Evolutionary conservation across 805 yeast genomes (phyloP).

Genomic region (Kodamaea leandrae): DNA sequence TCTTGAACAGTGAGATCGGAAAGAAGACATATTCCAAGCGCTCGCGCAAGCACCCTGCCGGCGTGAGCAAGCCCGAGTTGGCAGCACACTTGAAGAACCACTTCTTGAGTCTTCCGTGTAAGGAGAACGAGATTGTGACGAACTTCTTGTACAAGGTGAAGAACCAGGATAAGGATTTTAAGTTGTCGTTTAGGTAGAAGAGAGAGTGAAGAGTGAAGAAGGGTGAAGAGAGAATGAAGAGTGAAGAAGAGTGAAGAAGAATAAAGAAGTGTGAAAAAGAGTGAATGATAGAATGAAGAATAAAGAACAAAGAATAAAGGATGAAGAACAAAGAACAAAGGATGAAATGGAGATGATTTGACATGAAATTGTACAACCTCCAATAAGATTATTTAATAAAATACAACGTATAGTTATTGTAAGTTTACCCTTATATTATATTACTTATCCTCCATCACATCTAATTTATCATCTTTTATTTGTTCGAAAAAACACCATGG

Average conservation of each 20-base stretch:
- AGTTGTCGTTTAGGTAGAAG: conserved; percentile 34
- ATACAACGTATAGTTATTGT: no score
- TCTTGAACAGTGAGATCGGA: conserved; percentile 72
- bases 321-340: no score
- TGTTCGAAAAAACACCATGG: no score
- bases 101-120: conserved; percentile 53
- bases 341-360: not conserved
- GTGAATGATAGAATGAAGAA: no score
- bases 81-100: conserved; percentile 66
- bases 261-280: no score
- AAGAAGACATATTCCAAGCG: conserved; percentile 53
- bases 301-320: no score
- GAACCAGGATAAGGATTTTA: conserved; percentile 55
- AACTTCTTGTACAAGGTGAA: conserved; percentile 84
- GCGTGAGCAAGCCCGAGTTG: conserved; percentile 58
- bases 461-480: not conserved
- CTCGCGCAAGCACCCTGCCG: conserved; percentile 24
- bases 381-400: no score
- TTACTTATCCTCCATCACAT: no score
- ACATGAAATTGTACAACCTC: not conserved
- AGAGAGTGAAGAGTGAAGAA: not conserved
- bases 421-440: no score
- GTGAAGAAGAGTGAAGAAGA: not conserved
- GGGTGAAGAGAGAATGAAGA: not conserved
- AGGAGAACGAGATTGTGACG: conserved; percentile 84